Base-by-base conservation (phyloP, 2,329 filamentous ascomycete species). In the Setomelanomma holmii region DNA sequence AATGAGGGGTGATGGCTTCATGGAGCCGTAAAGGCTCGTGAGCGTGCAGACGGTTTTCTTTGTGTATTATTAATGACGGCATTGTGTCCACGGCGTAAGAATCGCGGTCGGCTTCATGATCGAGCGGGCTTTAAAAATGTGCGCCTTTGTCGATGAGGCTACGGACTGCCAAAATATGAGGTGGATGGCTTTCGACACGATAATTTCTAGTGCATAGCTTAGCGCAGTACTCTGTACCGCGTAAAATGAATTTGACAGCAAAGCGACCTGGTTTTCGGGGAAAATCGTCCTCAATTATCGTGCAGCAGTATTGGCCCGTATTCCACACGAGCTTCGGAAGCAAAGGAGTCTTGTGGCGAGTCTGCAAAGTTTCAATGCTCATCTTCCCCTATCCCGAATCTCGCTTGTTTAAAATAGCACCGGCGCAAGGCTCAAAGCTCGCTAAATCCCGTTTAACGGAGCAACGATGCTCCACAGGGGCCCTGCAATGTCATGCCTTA, bases 1-100 rank as follows among this genome's bases (percentile, higher is more conserved):
- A 21, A 50, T 68, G 56, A 55, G 46, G 14, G 63, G 58, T 22
- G 63, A 73, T 46, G 72, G 72, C 2, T 74, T 72, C 58, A 74
- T 75, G 72, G 44, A 63, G 27, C 72, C 72, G 14, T 75, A 60
- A 66, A 19, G 17, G 35, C 11, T 20, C 16, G 14, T 14, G 7
- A n/a, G 8, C 34, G 14, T 48, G 7, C 27, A 11, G 17, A 10
- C 10, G 19, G 6, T 5, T 3, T 38, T n/a, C 17, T 44, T 21
- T 21, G 33, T 8, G 27, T 20, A 39, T 35, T 40, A 6, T 33
- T 20, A 20, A 16, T 27, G 19, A 42, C 34, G 17, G 16, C 20
- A 45, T 44, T 40, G 34, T 38, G 35, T 36, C 17, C 14, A 45
- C 21, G 33, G 27, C 17, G 20, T 41, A 36, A 16, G 34, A n/a